phyloP scores from a whole-genome alignment of 148 eudicot genomes.

The Rhododendron mucronatum region DNA sequence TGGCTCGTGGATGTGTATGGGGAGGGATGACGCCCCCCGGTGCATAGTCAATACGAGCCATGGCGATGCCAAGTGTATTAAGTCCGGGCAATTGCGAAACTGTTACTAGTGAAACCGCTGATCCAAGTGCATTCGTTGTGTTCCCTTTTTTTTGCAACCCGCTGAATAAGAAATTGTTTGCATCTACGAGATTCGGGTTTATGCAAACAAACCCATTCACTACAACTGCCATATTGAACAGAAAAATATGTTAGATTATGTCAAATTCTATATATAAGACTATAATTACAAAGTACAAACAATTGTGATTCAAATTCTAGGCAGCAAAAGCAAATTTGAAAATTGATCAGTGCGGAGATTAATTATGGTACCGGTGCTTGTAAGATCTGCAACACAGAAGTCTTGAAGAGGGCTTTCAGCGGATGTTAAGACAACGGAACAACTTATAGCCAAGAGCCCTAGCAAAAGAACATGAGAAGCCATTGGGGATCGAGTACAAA shows the following conservation, averaged over 20 bases:
- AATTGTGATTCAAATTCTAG: too few relatives aligned
- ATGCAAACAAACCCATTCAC: background rate
- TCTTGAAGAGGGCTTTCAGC: conserved; percentile 22
- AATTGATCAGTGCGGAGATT: too few relatives aligned
- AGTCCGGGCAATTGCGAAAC: background rate
- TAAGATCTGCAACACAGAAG: conserved; percentile 20
- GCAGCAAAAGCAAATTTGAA: too few relatives aligned
- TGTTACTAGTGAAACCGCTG: background rate
- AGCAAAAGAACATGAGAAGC: background rate
- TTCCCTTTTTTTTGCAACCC: background rate
- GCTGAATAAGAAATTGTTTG: background rate
- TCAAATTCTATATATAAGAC: too few relatives aligned
- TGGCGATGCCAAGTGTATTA: background rate
- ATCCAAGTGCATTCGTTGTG: background rate
- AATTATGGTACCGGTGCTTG: conserved; percentile 2
- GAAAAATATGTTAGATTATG: background rate
- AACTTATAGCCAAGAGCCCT: conserved; percentile 3
- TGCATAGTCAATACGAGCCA: background rate
- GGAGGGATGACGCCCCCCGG: background rate
- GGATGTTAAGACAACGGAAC: conserved; percentile 6
- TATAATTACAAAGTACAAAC: too few relatives aligned
- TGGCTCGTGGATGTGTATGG: background rate
- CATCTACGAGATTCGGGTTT: background rate
- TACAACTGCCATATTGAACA: background rate
- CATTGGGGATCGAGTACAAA: background rate